Evolutionary conservation across 495 filamentous ascomycete species (phyloP).

Genomic region (Xylaria bambusicola): DNA sequence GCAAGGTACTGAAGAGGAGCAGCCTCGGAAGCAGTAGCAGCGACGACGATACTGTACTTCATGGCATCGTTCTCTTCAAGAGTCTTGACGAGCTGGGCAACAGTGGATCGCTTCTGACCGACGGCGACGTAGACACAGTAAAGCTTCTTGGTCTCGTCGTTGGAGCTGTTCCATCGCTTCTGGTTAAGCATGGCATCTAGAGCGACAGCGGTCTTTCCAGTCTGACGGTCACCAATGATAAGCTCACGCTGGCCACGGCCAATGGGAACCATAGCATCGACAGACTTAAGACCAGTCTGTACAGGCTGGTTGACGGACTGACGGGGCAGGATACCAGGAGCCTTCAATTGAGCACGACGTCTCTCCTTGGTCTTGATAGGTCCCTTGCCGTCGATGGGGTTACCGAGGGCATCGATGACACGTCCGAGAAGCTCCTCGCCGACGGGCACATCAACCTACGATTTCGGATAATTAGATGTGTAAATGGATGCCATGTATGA

Average conservation of each 20-base stretch:
- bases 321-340: slow-evolving; percentile 96
- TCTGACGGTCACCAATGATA: slow-evolving; percentile 99
- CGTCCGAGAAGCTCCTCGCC: slow-evolving; percentile 90
- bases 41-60: slow-evolving; percentile 96
- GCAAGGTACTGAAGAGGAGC: slow-evolving; percentile 92
- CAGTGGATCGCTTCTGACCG: slow-evolving; percentile 98
- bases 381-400: slow-evolving; percentile 99
- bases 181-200: slow-evolving; percentile 99
- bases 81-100: slow-evolving; percentile 98
- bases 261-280: slow-evolving; percentile 99
- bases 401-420: slow-evolving; percentile 97
- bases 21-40: slow-evolving; percentile 97
- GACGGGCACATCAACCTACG: slow-evolving; percentile 94
- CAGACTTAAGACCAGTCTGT: slow-evolving; percentile 98
- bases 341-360: slow-evolving; percentile 98
- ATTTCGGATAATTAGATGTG: slow-evolving; percentile 17
- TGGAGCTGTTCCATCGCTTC: slow-evolving; percentile 91
- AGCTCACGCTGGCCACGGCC: slow-evolving; percentile 99
- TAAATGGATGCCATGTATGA: slow-evolving; percentile 12
- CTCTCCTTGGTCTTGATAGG: slow-evolving; percentile 88
- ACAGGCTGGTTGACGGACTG: slow-evolving; percentile 97
- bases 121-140: slow-evolving; percentile 99
- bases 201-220: slow-evolving; percentile 98
- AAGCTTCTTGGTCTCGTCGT: slow-evolving; percentile 94
- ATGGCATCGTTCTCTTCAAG: slow-evolving; percentile 99